A percentile compares a stretch with the other conserved stretches of the same genome.
Evolutionary conservation across 1,284 basidiomycete species (phyloP).

Genomic region (Malassezia pachydermatis): DNA sequence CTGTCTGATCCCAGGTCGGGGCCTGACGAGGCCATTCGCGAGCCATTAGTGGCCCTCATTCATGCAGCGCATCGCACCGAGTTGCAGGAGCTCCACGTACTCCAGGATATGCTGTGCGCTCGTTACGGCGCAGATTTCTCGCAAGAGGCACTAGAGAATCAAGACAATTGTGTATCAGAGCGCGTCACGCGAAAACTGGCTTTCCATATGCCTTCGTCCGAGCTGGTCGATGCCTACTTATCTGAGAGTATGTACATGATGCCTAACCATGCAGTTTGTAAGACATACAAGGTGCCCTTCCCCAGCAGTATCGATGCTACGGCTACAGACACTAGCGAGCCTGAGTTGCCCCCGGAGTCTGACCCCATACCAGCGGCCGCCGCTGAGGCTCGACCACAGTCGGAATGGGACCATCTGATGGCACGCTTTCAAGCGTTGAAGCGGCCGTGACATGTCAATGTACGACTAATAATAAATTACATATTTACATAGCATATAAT

Average conservation of each 20-base stretch:
- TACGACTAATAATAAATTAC: too few species aligned
- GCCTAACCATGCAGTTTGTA: slow-evolving; percentile 24
- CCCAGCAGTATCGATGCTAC: slow-evolving; percentile 19
- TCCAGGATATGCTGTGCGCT: slow-evolving; percentile 87
- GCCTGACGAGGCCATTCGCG: slow-evolving; percentile 68
- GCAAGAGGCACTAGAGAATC: slow-evolving; percentile 68
- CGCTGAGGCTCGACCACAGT: too few species aligned
- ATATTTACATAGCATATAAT: too few species aligned
- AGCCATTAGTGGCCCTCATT: slow-evolving; percentile 68
- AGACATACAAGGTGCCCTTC: slow-evolving; percentile 33
- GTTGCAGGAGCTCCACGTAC: slow-evolving; percentile 67
- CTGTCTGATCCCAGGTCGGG: slow-evolving; percentile 56
- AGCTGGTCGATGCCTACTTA: slow-evolving; percentile 60
- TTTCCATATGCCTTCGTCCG: slow-evolving; percentile 60
- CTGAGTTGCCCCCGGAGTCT: too few species aligned
- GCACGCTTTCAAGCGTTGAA: slow-evolving; percentile 20
- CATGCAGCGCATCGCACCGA: slow-evolving; percentile 75
- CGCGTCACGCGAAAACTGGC: slow-evolving; percentile 65
- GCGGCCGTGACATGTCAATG: too few species aligned
- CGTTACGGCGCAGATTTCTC: slow-evolving; percentile 81
- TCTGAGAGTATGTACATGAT: slow-evolving; percentile 4
- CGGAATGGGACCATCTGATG: slow-evolving; percentile 18
- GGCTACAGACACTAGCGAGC: slow-evolving; percentile 3
- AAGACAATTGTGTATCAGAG: slow-evolving; percentile 64
- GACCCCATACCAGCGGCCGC: too few species aligned